phyloP scores from a whole-genome alignment of 2,329 filamentous ascomycete species.

The Boeremia exigua region DNA sequence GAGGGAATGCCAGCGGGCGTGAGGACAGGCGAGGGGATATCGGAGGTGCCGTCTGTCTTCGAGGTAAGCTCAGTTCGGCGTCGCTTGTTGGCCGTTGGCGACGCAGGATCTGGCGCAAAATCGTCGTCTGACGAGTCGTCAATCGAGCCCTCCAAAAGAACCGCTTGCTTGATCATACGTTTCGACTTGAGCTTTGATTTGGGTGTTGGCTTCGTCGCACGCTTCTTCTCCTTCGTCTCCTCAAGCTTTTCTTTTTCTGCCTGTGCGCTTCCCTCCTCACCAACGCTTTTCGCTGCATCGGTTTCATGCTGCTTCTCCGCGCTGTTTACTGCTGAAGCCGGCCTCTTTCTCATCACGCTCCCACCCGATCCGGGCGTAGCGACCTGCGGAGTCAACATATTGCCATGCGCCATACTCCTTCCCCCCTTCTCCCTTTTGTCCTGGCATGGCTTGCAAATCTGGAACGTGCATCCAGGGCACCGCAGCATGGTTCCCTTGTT shows the following conservation, averaged over 20 bases:
- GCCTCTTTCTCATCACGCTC: slow-evolving; percentile 7
- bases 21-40: background rate
- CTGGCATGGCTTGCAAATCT: slow-evolving; percentile 41
- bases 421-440: slow-evolving; percentile 16
- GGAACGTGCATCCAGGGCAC: slow-evolving; percentile 44
- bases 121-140: slow-evolving; percentile 14
- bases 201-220: background rate
- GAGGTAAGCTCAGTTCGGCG: background rate
- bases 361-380: slow-evolving; percentile 2
- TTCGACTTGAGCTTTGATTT: background rate
- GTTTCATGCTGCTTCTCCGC: background rate
- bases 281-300: background rate
- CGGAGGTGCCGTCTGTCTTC: background rate
- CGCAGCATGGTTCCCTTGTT: slow-evolving; percentile 41
- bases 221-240: background rate
- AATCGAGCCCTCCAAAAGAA: background rate
- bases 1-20: background rate
- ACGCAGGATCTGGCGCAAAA: slow-evolving; percentile 6
- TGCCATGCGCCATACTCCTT: slow-evolving; percentile 33
- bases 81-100: slow-evolving; percentile 12
- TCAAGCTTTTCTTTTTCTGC: background rate
- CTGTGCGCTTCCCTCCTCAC: no score
- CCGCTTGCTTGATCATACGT: background rate
- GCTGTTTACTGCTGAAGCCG: background rate
- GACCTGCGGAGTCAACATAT: slow-evolving; percentile 15